Evolutionary conservation across 176 grass and related monocot genomes (phyloP), one percentile per base, ranked within the genome.

Genomic region (Oryza nivara): DNA sequence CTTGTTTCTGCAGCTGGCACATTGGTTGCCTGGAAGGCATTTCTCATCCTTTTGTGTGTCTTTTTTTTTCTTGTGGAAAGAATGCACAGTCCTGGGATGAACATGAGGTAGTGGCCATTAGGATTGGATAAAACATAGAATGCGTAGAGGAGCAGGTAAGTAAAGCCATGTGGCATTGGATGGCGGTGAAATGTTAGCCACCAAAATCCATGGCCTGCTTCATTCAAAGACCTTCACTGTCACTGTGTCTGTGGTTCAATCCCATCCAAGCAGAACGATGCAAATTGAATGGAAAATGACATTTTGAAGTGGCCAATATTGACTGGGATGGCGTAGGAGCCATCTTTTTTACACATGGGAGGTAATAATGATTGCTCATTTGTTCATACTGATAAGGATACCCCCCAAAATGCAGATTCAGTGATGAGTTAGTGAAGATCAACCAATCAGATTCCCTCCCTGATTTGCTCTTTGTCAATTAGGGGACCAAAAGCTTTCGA

Each of bases 131-230:
- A 26, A 47, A 65, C 82, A 89, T 66, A 30, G 36, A 36, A 65
- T 45, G 23, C 32, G 34, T 23, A 65, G 26, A 25, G 65, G 40
- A 54, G 32, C 32, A 2, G 58, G 19, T 61, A 61, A 63, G 26
- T 45, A 17, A 43, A 34, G 79, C 41, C 34, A 65, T 73, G 79
- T 82, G 71, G 79, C 9, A 32, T 70, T 45, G 54, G 60, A 74
- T 64, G 84, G 83, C 7, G 15, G 45, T 83, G 28, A 90, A 83
- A 80, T 64, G 75, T 51, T 51, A 68, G 36, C 58, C 79, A 82
- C 36, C 32, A 17, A 34, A 26, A 19, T 43, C 44, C 83, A 56
- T 67, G 73, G 78, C 44, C 67, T 66, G 56, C 70, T 67, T 63
- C 58, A 63, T 58, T 63, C 9, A 63, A 10, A 41, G 58, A 63